Base-by-base conservation (phyloP, 2,329 filamentous ascomycete species). In the Talaromyces amestolkiae region DNA sequence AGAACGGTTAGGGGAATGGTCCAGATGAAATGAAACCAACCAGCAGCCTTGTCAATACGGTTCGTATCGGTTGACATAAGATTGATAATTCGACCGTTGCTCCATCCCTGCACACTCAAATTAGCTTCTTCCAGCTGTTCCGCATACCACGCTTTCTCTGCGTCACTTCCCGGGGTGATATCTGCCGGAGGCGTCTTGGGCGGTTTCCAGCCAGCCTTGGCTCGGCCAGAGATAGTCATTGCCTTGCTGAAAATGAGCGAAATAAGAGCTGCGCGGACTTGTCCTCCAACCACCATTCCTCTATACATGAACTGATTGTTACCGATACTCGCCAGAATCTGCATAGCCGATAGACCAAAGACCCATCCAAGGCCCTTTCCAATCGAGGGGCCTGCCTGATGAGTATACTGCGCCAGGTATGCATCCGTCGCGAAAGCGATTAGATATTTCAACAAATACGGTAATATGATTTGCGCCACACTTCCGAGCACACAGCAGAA, bases 21-120 rank as follows among this genome's bases (percentile, higher is more conserved):
- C 93, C 93, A 97, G 33, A 90, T 83, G 80, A 96, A 85, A 76
- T 97, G 93, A 77, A 96, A 93, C 75, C 96, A 84, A 41, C 91
- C 91, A 35, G 86, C 91, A 3, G 92, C 92, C 75, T 93, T 91
- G 72, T 97, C 93, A 65, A 97, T 83, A 72, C 93, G 91, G 77
- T 95, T 95, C 0, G 93, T 95, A 75, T 97, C 93, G 43, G 93
- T 91, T 67, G 91, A 93, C 93, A 97, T 97, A 69, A 97, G 75
- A 72, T 94, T 96, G 76, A 94, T 87, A 58, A 97, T 91, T 69
- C 91, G 87, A 31, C 93, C 93, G 71, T 96, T 97, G 64, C 89
- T 88, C 93, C 93, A 97, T 22, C 93, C 93, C 27, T 87, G 83
- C 3, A 89, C 79, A 78, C 8, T 75, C 72, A 7, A 71, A 70